These are phyloP conservation scores for Scedosporium boydii DNA, from an alignment of 2,329 filamentous ascomycete genomes.

Conservation along the genomic window DNA sequence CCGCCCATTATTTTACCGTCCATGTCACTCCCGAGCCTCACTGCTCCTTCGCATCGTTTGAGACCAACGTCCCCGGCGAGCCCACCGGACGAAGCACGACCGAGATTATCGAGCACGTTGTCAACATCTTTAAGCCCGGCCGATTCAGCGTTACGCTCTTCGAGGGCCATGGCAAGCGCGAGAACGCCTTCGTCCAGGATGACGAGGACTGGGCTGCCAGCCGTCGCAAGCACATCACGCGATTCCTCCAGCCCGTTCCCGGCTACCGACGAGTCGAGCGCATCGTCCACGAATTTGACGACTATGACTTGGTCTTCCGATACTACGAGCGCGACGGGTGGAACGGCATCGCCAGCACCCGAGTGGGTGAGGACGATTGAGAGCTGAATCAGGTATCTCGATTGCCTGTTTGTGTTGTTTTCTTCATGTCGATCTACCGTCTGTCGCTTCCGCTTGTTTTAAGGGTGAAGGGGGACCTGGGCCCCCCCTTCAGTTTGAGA, in stretches of 20 bases:
- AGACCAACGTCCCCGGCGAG: constrained; percentile 89
- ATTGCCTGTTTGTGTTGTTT: not conserved
- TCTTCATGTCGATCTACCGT: not conserved
- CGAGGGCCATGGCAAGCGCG: constrained; percentile 62
- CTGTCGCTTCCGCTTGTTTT: not conserved
- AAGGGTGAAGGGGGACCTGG: too few relatives aligned
- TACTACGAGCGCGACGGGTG: constrained; percentile 91
- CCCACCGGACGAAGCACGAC: constrained; percentile 82
- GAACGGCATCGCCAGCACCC: constrained; percentile 40
- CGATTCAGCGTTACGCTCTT: constrained; percentile 96
- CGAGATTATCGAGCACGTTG: constrained; percentile 88
- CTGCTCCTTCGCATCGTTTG: constrained; percentile 96
- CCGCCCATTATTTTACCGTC: constrained; percentile 91
- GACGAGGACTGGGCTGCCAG: constrained; percentile 24
- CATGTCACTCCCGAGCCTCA: constrained; percentile 96
- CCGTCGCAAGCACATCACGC: constrained; percentile 40
- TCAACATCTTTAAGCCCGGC: constrained; percentile 93
- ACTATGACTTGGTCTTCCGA: constrained; percentile 92
- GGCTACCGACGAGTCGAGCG: constrained; percentile 87
- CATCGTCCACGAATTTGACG: constrained; percentile 94
- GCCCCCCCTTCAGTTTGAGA: too few relatives aligned
- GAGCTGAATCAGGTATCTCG: not conserved
- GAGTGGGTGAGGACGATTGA: constrained; percentile 43
- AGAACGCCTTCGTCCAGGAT: constrained; percentile 30
- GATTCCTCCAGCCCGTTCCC: constrained; percentile 53